Evolutionary conservation across 306 rosid species (phyloP).

Genomic region (cucumber (Cucumis sativus)): Cucumber_9930_V3 NC_026656.2:11483501-11484000

Average conservation of each 20-base stretch:
- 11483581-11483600: conserved; percentile 50
- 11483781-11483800: conserved; percentile 74
- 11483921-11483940: conserved; percentile 63
- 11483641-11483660: conserved; percentile 55
- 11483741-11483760: conserved; percentile 88
- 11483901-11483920: conserved; percentile 74
- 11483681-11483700: conserved; percentile 84
- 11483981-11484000: background rate
- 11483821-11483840: conserved; percentile 65
- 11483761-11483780: conserved; percentile 74
- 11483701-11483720: conserved; percentile 61
- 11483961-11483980: background rate
- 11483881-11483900: conserved; percentile 58
- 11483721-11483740: conserved; percentile 73
- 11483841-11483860: conserved; percentile 92
- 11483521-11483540: conserved; percentile 33
- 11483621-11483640: conserved; percentile 58
- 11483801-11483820: conserved; percentile 63
- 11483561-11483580: conserved; percentile 17
- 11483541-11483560: conserved; percentile 25
- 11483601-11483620: conserved; percentile 51
- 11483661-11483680: conserved; percentile 83
- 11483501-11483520: conserved; percentile 27
- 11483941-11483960: conserved; percentile 1
- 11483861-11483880: conserved; percentile 79